phyloP scores from a whole-genome alignment of 1,284 basidiomycete species.

The Leccinum laetum region DNA sequence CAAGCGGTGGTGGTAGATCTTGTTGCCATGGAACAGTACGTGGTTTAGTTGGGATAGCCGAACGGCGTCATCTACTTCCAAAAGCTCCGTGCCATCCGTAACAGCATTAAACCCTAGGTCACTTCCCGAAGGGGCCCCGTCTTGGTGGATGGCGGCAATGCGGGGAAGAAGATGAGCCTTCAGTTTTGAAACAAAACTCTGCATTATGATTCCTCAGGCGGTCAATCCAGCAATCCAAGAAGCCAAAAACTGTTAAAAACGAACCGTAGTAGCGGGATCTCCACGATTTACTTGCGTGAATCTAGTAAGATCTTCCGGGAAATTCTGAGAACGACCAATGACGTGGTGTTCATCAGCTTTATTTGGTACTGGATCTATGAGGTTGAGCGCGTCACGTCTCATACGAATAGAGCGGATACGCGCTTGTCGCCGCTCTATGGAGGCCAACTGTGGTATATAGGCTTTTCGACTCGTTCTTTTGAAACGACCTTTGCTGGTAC shows the following conservation, averaged over 20 bases:
- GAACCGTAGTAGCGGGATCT: background rate
- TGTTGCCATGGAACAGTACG: background rate
- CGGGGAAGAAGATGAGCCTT: background rate
- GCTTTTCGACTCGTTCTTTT: too few species aligned
- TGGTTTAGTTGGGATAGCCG: background rate
- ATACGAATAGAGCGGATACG: too few species aligned
- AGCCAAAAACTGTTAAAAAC: background rate
- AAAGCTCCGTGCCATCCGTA: background rate
- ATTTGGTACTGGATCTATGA: background rate
- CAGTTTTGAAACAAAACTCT: background rate
- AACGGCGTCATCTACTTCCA: background rate
- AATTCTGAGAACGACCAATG: constrained; percentile 17
- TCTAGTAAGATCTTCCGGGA: constrained; percentile 12
- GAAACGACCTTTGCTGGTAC: too few species aligned
- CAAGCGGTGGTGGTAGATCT: background rate
- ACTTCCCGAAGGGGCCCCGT: background rate
- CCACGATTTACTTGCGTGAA: constrained; percentile 8
- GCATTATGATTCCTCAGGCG: too few species aligned
- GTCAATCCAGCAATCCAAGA: background rate
- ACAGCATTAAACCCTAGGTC: too few species aligned
- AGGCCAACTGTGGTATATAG: too few species aligned
- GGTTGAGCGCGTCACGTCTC: too few species aligned
- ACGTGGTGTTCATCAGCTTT: constrained; percentile 11
- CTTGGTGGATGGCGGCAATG: background rate
- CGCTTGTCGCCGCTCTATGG: too few species aligned